Evolutionary conservation across 805 yeast genomes (phyloP), one percentile per base, ranked within the genome.

Genomic region (Pichia rugopelliculosa): DNA sequence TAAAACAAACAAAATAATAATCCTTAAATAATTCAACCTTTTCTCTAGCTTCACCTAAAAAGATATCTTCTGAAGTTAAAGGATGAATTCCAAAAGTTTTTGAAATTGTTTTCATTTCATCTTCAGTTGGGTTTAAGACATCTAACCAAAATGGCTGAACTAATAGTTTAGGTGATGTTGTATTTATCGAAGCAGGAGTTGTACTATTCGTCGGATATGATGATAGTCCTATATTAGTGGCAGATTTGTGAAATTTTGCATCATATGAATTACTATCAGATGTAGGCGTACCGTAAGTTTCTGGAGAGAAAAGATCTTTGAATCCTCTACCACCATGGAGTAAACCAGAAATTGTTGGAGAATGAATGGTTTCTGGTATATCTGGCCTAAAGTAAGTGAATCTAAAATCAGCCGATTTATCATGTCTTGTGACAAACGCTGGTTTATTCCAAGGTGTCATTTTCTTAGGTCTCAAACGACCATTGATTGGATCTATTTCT

Each of bases 1-100:
- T 74, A 66, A 93, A 93, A 70, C 98, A 89, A 26, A 93, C 86
- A 56, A 91, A 80, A 64, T 91, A 93, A 65, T 91, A 91, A 53
- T 86, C 86, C 59, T 85, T 83, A 69, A 91, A 91, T 30, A 93
- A 66, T 66, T 91, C 99, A 20, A 91, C 96, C 61, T 91, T 91
- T 64, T 91, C 99, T 54, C 98, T 78, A 0, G 96, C 85, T 61
- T 91, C 99, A 2, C 96, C 96, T 26, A 90, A 67, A 51, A 86
- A 84, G 42, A 91, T 90, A 67, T 91, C 99, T 62, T 91, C 99
- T 0, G 97, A 87, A 0, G 99, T 91, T 57, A 91, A 75, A 0
- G 99, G 99, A 65, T 91, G 99, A 48, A 91, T 87, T 1, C 95
- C 96, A 68, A 91, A 91, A 0, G 97, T 81, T 58, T 88, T 88